Conservation (phyloP, 2,329 filamentous ascomycete species). For the Sporothrix curviconia region DNA sequence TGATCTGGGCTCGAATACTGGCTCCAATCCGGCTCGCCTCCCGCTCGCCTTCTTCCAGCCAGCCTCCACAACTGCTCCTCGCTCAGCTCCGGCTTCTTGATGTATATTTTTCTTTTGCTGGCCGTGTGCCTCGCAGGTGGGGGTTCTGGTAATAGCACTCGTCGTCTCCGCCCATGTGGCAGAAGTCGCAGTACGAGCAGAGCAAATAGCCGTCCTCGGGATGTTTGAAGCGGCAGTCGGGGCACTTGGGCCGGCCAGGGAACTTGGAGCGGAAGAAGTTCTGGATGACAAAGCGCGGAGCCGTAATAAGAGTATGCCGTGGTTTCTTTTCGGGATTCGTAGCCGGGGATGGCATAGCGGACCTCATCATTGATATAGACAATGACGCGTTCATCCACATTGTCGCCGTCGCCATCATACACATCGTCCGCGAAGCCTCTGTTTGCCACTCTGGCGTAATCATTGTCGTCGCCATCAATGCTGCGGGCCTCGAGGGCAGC, state of each 20-base stretch:
- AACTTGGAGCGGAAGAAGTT: constrained; percentile 6
- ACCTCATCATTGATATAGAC: constrained; percentile 8
- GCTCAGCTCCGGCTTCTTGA: too few relatives aligned
- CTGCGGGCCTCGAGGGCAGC: too few relatives aligned
- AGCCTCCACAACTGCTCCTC: too few relatives aligned
- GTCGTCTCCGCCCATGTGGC: constrained; percentile 10
- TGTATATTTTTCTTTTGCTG: constrained; percentile 3
- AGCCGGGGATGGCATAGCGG: background rate
- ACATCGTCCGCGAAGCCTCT: background rate
- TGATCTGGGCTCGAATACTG: too few relatives aligned
- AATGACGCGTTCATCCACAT: background rate
- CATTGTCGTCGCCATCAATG: too few relatives aligned
- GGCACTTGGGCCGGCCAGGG: background rate
- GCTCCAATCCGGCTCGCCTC: too few relatives aligned
- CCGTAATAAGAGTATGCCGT: background rate
- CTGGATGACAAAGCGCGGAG: background rate
- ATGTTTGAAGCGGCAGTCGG: constrained; percentile 2
- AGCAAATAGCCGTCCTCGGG: constrained; percentile 1
- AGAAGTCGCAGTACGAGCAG: constrained; percentile 9
- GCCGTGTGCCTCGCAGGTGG: constrained; percentile 8
- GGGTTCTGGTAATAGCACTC: constrained; percentile 13
- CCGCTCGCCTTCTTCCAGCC: too few relatives aligned
- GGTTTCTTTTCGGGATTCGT: background rate
- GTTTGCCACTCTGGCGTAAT: too few relatives aligned
- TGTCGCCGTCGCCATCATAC: background rate